Base-by-base conservation (phyloP, 2,329 filamentous ascomycete species). In the Fusarium napiforme region DNA sequence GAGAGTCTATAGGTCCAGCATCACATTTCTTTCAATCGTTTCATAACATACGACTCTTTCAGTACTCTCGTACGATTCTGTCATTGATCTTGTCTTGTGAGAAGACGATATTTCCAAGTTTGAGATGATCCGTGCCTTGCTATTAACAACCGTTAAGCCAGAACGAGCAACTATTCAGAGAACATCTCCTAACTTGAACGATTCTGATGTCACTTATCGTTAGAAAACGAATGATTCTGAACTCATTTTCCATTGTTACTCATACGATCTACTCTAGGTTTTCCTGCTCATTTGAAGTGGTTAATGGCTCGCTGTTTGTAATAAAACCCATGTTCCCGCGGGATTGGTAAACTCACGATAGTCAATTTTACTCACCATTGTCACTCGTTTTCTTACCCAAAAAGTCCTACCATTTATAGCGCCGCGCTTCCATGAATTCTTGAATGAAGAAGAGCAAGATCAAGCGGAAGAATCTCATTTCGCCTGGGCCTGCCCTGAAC, bases 21-120 rank as follows among this genome's bases (percentile, higher is more conserved):
- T 3, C 18, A 8, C 15, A 39, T 15, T 9, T 11, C 7, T 16
- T 23, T 16, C 7, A 5, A 32, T 19, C 5, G 2, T 18, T 21
- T 30, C n/a, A 26, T 14, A 69, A 69, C 59, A 65, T 65, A 59
- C 60, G 59, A 69, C 39, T 55, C 30, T 36, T 34, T 19, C 9
- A 30, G 19, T 9, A 8, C 18, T n/a, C 28, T 64, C 66, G 30
- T 69, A 69, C n/a, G 66, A 69, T 64, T 4, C 9, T 37, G 0
- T 19, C 4, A 23, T 26, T 19, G 10, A 11, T 28, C 16, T 0
- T 8, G 5, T 9, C 43, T 23, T n/a, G 10, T 47, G 2, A 28
- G 7, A n/a, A 23, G 45, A 16, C 42, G 19, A 28, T 26, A 59
- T 42, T 14, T 9, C 18, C 32, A 30, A 4, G 4, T 21, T 43